Conservation (phyloP, 176 grass and related monocot genomes). For the Cenchrus purpureus region DNA sequence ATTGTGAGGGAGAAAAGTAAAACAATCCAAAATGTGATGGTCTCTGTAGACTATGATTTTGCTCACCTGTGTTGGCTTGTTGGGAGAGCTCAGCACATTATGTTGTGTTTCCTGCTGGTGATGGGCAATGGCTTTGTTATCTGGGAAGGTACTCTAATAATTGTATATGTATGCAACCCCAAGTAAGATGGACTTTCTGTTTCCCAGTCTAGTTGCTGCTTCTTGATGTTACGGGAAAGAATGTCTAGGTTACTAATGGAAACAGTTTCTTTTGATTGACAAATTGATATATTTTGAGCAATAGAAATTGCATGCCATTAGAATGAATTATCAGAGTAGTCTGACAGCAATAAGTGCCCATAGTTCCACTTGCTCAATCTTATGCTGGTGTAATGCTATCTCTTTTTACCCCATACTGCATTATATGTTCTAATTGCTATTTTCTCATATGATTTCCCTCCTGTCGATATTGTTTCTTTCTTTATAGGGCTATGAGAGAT, state of each 20-base stretch:
- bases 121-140: background rate
- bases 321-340: conserved; percentile 6
- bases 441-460: conserved; percentile 10
- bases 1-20: background rate
- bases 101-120: background rate
- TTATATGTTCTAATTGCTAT: conserved; percentile 15
- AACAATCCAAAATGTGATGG: no score
- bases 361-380: background rate
- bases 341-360: background rate
- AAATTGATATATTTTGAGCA: background rate
- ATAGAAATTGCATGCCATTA: background rate
- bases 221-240: background rate
- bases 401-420: background rate
- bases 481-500: conserved; percentile 54
- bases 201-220: background rate
- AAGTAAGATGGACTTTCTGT: conserved; percentile 7
- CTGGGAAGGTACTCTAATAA: background rate
- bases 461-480: conserved; percentile 1
- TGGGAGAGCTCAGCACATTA: no score
- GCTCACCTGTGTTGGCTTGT: no score
- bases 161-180: background rate
- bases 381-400: background rate
- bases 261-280: background rate
- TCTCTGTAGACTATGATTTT: no score
- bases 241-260: background rate